Evolutionary conservation across 306 rosid species (phyloP).

Genomic region (Mucuna pruriens): DNA sequence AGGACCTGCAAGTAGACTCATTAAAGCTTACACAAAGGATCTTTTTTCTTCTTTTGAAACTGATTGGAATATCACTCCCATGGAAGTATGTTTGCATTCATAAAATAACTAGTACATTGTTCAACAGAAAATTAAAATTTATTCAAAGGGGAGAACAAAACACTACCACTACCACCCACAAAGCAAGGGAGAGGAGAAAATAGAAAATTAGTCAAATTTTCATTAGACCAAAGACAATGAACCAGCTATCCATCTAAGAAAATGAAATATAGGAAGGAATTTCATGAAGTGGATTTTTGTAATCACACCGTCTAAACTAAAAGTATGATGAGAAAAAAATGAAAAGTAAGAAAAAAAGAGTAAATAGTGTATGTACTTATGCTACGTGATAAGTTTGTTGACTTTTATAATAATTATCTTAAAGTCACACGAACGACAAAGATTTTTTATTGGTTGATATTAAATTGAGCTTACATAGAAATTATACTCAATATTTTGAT

Average conservation of each 20-base stretch:
- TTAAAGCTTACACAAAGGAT: slow-evolving; percentile 35
- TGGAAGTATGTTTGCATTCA: not conserved
- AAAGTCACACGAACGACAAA: no score
- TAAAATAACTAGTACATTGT: not conserved
- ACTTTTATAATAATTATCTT: no score
- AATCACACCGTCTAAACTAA: not conserved
- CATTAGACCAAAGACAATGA: not conserved
- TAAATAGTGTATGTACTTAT: no score
- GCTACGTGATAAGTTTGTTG: no score
- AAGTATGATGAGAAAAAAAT: not conserved
- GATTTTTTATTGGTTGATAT: no score
- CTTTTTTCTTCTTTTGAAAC: not conserved
- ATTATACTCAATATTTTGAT: no score
- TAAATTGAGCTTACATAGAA: no score
- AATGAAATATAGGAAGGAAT: not conserved
- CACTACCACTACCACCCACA: not conserved
- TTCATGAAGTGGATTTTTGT: not conserved
- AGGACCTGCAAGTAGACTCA: slow-evolving; percentile 58
- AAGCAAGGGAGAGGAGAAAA: not conserved
- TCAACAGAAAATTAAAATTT: not conserved
- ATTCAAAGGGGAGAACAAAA: slow-evolving; percentile 1
- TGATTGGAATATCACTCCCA: not conserved
- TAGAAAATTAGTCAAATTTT: not conserved
- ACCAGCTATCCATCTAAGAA: not conserved
- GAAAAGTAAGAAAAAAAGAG: not conserved